phyloP scores from a whole-genome alignment of 2,329 filamentous ascomycete genomes.

The Microsporum canis region DNA sequence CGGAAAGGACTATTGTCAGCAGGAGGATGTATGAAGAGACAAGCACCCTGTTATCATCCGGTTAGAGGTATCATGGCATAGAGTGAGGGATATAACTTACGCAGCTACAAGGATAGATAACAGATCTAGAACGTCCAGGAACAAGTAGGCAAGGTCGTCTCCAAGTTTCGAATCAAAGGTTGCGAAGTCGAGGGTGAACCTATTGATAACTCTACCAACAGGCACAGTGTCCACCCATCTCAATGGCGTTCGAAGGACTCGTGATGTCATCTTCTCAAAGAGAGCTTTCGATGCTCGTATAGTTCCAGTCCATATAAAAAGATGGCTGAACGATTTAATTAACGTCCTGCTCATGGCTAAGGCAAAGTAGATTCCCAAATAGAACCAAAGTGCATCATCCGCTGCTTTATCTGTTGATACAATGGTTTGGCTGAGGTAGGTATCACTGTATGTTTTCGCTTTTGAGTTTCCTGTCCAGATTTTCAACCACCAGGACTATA shows the following conservation, averaged over 20 bases:
- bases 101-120: slow-evolving; percentile 1
- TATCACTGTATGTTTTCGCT: background rate
- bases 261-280: slow-evolving; percentile 60
- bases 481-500: slow-evolving; percentile 4
- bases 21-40: slow-evolving; percentile 2
- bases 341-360: slow-evolving; percentile 53
- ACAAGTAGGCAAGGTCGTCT: background rate
- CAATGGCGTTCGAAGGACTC: slow-evolving; percentile 70
- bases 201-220: slow-evolving; percentile 81
- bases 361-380: slow-evolving; percentile 47
- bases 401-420: background rate
- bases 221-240: slow-evolving; percentile 87
- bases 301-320: slow-evolving; percentile 63
- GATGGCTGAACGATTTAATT: slow-evolving; percentile 50
- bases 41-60: background rate
- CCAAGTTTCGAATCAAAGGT: slow-evolving; percentile 51
- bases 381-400: slow-evolving; percentile 9
- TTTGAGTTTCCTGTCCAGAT: background rate
- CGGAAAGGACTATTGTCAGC: background rate
- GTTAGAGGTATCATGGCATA: background rate
- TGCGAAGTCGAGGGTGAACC: slow-evolving; percentile 79
- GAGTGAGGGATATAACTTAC: background rate
- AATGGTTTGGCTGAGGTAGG: background rate
- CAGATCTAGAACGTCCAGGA: background rate
- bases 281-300: slow-evolving; percentile 66